phyloP scores from a whole-genome alignment of 2,329 filamentous ascomycete genomes.

The Hypoxylon sp. region DNA sequence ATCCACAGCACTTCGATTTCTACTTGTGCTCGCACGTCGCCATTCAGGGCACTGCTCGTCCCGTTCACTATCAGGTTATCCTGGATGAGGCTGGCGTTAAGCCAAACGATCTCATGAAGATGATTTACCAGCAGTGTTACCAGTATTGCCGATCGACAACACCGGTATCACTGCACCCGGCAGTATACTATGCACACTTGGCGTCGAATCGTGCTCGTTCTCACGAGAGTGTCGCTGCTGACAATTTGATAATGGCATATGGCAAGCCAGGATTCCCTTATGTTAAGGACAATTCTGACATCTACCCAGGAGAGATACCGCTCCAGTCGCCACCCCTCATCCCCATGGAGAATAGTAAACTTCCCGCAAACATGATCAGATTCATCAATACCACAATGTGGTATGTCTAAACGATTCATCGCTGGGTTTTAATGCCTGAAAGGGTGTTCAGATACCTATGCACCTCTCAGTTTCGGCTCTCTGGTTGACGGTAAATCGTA shows the following conservation, averaged over 20 bases:
- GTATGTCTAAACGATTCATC: slow-evolving; percentile 56
- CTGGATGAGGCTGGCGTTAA: slow-evolving; percentile 81
- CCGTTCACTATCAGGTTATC: slow-evolving; percentile 92
- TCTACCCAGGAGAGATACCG: slow-evolving; percentile 27
- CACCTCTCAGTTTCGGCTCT: slow-evolving; percentile 43
- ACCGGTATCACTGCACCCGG: slow-evolving; percentile 88
- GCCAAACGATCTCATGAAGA: slow-evolving; percentile 80
- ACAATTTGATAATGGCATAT: slow-evolving; percentile 61
- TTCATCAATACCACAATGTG: slow-evolving; percentile 61
- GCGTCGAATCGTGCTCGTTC: slow-evolving; percentile 83
- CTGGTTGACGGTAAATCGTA: slow-evolving; percentile 39
- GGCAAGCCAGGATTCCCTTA: slow-evolving; percentile 58
- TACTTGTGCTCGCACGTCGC: slow-evolving; percentile 76
- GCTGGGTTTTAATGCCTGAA: background rate
- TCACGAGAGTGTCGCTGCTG: slow-evolving; percentile 73
- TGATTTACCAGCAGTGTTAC: slow-evolving; percentile 96
- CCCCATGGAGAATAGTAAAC: slow-evolving; percentile 47
- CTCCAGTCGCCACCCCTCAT: slow-evolving; percentile 51
- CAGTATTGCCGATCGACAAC: slow-evolving; percentile 94
- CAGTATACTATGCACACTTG: slow-evolving; percentile 96
- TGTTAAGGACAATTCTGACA: slow-evolving; percentile 48
- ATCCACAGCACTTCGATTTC: slow-evolving; percentile 92
- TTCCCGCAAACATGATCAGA: slow-evolving; percentile 33
- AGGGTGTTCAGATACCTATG: background rate
- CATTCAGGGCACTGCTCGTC: slow-evolving; percentile 93